Conservation (phyloP, 2,329 filamentous ascomycete species). For the Aspergillus fumigatus region DNA sequence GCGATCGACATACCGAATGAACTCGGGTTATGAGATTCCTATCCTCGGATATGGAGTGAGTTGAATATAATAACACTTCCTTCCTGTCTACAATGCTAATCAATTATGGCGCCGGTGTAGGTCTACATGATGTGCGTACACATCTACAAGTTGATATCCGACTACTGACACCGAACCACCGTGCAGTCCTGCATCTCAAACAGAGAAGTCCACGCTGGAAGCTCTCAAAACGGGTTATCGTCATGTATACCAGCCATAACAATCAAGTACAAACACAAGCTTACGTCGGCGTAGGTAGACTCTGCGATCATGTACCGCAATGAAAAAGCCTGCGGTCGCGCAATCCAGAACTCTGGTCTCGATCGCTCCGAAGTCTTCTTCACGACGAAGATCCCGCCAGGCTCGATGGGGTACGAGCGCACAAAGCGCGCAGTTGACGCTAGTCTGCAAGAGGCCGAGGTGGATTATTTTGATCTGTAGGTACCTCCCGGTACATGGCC, state of each 20-base stretch:
- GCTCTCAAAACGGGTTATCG: constrained; percentile 28
- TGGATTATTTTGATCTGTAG: constrained; percentile 72
- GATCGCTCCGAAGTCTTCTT: constrained; percentile 70
- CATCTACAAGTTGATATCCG: background rate
- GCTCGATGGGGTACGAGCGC: constrained; percentile 59
- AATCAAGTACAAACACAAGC: too few relatives aligned
- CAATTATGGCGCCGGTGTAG: constrained; percentile 10
- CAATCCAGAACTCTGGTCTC: constrained; percentile 56
- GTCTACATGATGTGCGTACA: constrained; percentile 29
- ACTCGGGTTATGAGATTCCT: constrained; percentile 60
- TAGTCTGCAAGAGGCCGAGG: constrained; percentile 58
- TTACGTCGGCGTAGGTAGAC: constrained; percentile 40
- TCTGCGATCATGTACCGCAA: constrained; percentile 66
- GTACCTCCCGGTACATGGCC: background rate
- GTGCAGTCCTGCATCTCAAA: constrained; percentile 22
- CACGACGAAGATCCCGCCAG: constrained; percentile 71
- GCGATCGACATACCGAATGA: constrained; percentile 46
- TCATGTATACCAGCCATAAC: constrained; percentile 19
- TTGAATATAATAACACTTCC: constrained; percentile 2
- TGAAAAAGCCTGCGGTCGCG: constrained; percentile 64
- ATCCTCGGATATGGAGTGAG: constrained; percentile 55
- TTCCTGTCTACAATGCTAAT: background rate
- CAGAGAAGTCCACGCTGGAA: constrained; percentile 23
- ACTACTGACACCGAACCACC: background rate
- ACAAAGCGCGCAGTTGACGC: constrained; percentile 61